Evolutionary conservation across 805 yeast genomes (phyloP).

Genomic region (Saccharomycopsis malanga): DNA sequence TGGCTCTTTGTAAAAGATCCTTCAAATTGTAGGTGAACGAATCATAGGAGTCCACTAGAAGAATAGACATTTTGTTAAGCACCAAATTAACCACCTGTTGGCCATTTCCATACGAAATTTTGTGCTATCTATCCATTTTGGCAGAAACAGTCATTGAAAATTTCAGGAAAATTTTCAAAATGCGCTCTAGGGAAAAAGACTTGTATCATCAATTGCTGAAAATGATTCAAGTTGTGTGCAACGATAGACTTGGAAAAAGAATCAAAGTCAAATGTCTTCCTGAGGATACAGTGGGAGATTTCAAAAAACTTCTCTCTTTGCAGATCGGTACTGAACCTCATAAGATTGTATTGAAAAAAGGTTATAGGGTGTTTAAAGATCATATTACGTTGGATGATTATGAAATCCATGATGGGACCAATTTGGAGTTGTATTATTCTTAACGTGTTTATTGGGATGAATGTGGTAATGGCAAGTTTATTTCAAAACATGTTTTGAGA

Average conservation of each 20-base stretch:
- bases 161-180: no score
- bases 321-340: conserved; percentile 75
- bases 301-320: conserved; percentile 73
- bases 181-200: not conserved
- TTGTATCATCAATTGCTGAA: not conserved
- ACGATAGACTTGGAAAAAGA: conserved; percentile 81
- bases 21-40: conserved; percentile 85
- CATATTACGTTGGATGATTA: conserved; percentile 92
- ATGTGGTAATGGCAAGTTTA: no score
- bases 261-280: conserved; percentile 82
- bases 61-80: conserved; percentile 50
- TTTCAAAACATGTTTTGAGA: no score
- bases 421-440: conserved; percentile 74
- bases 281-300: conserved; percentile 82
- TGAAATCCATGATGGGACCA: conserved; percentile 85
- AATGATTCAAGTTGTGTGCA: conserved; percentile 70
- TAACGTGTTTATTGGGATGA: no score
- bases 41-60: conserved; percentile 88
- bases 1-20: conserved; percentile 46
- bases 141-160: no score
- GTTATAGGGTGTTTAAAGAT: conserved; percentile 77
- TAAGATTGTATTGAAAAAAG: conserved; percentile 67
- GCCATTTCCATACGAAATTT: no score
- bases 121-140: no score
- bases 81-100: no score